phyloP scores from a whole-genome alignment of 257 asterid genomes.

The Primulina eburnea region DNA sequence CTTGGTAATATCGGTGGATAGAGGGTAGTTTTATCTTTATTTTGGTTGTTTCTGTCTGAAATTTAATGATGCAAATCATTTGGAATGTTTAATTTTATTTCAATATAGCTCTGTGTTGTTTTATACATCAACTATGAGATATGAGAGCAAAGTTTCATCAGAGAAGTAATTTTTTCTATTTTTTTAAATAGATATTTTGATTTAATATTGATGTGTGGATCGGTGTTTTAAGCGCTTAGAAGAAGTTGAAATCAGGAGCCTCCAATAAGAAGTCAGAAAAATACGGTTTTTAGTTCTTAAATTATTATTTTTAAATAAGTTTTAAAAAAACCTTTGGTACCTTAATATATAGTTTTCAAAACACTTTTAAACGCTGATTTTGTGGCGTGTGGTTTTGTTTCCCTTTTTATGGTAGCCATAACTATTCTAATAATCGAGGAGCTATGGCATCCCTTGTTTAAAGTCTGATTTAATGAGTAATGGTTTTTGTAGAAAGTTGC shows the following conservation, averaged over 20 bases:
- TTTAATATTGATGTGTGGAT: background rate
- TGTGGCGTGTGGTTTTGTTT: too few relatives aligned
- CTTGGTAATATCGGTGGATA: conserved; percentile 6
- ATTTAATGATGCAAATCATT: background rate
- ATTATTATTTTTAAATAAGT: too few relatives aligned
- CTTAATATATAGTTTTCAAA: too few relatives aligned
- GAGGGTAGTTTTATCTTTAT: background rate
- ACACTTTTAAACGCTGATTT: too few relatives aligned
- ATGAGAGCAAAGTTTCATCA: background rate
- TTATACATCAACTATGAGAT: background rate
- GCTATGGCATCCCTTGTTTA: background rate
- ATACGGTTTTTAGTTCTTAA: background rate
- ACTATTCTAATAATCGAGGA: too few relatives aligned
- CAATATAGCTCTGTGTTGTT: background rate
- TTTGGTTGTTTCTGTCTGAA: background rate
- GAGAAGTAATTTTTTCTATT: background rate
- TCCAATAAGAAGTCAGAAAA: background rate
- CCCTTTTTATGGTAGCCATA: too few relatives aligned
- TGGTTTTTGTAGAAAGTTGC: conserved; percentile 42
- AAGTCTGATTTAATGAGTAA: background rate
- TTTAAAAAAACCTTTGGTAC: too few relatives aligned
- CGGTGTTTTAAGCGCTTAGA: background rate
- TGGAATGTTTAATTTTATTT: conserved; percentile 4
- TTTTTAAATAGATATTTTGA: too few relatives aligned
- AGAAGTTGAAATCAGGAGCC: background rate